Evolutionary conservation across 192 early-diverging fungal genomes (phyloP).

Genomic region (Coemansia asiatica): DNA sequence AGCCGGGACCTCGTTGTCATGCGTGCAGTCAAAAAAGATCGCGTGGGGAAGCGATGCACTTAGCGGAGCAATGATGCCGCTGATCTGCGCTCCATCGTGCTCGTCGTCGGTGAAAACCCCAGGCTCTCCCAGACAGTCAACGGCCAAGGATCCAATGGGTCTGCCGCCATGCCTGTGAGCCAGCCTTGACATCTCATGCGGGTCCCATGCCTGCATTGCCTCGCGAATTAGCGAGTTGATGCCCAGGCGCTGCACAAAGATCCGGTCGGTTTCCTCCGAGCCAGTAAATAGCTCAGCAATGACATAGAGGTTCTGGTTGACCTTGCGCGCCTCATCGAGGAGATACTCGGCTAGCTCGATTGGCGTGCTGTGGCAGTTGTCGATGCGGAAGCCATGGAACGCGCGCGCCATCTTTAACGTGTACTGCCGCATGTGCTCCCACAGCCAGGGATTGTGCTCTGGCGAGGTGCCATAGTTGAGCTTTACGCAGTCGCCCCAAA

Average conservation of each 20-base stretch:
- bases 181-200: slow-evolving; percentile 83
- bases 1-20: slow-evolving; percentile 96
- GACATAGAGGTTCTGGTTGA: slow-evolving; percentile 92
- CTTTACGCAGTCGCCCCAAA: slow-evolving; percentile 99
- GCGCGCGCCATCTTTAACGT: slow-evolving; percentile 82
- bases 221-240: slow-evolving; percentile 97
- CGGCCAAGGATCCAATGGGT: slow-evolving; percentile 83
- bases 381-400: slow-evolving; percentile 97
- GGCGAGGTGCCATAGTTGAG: slow-evolving; percentile 85
- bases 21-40: slow-evolving; percentile 98
- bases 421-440: slow-evolving; percentile 90
- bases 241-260: slow-evolving; percentile 89
- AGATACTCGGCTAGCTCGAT: slow-evolving; percentile 91
- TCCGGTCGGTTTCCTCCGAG: slow-evolving; percentile 87
- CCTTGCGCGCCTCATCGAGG: slow-evolving; percentile 79
- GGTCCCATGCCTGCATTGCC: slow-evolving; percentile 97
- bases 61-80: slow-evolving; percentile 66
- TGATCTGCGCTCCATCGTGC: slow-evolving; percentile 45
- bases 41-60: slow-evolving; percentile 84
- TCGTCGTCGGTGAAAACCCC: slow-evolving; percentile 47
- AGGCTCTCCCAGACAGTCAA: slow-evolving; percentile 61
- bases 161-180: slow-evolving; percentile 91
- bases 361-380: slow-evolving; percentile 99
- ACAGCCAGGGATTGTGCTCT: slow-evolving; percentile 92
- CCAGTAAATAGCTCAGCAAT: slow-evolving; percentile 99